phyloP scores from a whole-genome alignment of 805 yeast genomes.

The Candida germanica region DNA sequence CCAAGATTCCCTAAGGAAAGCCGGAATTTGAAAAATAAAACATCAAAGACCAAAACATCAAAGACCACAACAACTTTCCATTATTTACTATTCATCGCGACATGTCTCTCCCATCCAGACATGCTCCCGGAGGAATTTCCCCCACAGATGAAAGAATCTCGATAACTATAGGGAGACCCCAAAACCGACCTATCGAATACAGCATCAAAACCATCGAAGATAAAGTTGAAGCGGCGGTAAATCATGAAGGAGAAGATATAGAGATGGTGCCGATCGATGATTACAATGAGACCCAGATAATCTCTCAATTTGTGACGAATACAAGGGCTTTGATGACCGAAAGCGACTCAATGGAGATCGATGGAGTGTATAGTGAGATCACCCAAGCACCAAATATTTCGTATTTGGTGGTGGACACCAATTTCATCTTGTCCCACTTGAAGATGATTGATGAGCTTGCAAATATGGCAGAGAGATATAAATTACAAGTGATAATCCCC shows the following conservation, averaged over 20 bases:
- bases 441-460: slow-evolving; percentile 53
- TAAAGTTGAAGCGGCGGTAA: slow-evolving; percentile 21
- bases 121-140: slow-evolving; percentile 35
- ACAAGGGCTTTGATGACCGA: slow-evolving; percentile 12
- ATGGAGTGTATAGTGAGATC: slow-evolving; percentile 16
- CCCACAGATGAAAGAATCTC: slow-evolving; percentile 19
- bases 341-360: slow-evolving; percentile 18
- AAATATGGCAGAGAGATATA: slow-evolving; percentile 35
- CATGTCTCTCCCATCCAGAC: slow-evolving; percentile 32
- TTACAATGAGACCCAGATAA: slow-evolving; percentile 38
- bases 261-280: slow-evolving; percentile 51
- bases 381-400: slow-evolving; percentile 24
- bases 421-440: slow-evolving; percentile 72
- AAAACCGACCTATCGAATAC: slow-evolving; percentile 20
- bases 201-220: slow-evolving; percentile 23
- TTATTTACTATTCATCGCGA: no score
- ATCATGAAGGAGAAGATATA: slow-evolving; percentile 32
- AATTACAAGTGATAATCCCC: slow-evolving; percentile 64
- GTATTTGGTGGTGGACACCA: slow-evolving; percentile 73
- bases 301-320: slow-evolving; percentile 34
- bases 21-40: no score
- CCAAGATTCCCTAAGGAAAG: no score
- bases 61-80: no score
- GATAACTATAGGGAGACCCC: slow-evolving; percentile 23
- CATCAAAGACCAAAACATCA: no score